Percentiles rank a stretch among this genome's conserved stretches.
Conservation (phyloP, 2,329 filamentous ascomycete species). For the Fonsecaea monophora region DNA sequence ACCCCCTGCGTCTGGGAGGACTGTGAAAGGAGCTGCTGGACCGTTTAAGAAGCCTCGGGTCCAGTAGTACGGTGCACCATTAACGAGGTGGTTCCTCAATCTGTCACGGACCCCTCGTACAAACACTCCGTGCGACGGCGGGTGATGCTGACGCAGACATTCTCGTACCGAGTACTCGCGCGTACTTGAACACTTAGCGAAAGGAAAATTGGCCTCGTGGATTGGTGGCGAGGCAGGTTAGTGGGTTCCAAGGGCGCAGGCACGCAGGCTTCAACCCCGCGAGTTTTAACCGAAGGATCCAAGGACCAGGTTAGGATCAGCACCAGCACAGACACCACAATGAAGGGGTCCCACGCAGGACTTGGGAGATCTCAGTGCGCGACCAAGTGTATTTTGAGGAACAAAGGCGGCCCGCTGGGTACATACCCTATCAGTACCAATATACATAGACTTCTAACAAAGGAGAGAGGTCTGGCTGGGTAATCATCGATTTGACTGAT, state of each 20-base stretch:
- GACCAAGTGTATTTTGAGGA: too few relatives aligned
- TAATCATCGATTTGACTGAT: slow-evolving; percentile 11
- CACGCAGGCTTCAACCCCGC: slow-evolving; percentile 5
- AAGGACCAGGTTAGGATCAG: slow-evolving; percentile 5
- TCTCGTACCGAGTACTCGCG: background rate
- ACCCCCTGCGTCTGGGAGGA: slow-evolving; percentile 5
- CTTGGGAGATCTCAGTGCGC: too few relatives aligned
- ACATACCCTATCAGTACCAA: too few relatives aligned
- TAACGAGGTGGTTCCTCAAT: slow-evolving; percentile 18
- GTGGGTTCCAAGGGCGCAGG: slow-evolving; percentile 8
- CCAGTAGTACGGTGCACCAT: background rate
- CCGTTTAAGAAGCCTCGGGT: background rate
- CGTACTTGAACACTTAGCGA: background rate
- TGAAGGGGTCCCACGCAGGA: slow-evolving; percentile 1
- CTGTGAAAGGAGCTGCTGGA: slow-evolving; percentile 9
- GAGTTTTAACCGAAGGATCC: slow-evolving; percentile 12
- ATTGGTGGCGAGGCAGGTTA: slow-evolving; percentile 12
- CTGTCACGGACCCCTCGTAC: slow-evolving; percentile 14
- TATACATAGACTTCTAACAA: background rate
- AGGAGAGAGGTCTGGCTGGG: background rate
- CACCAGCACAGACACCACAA: slow-evolving; percentile 4
- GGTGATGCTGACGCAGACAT: background rate
- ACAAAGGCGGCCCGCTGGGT: too few relatives aligned
- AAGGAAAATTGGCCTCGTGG: slow-evolving; percentile 6
- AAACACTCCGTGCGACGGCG: slow-evolving; percentile 4